Evolutionary conservation across 768 basidiomycete species (phyloP).

Genomic region (Lactifluus pinguis): DNA sequence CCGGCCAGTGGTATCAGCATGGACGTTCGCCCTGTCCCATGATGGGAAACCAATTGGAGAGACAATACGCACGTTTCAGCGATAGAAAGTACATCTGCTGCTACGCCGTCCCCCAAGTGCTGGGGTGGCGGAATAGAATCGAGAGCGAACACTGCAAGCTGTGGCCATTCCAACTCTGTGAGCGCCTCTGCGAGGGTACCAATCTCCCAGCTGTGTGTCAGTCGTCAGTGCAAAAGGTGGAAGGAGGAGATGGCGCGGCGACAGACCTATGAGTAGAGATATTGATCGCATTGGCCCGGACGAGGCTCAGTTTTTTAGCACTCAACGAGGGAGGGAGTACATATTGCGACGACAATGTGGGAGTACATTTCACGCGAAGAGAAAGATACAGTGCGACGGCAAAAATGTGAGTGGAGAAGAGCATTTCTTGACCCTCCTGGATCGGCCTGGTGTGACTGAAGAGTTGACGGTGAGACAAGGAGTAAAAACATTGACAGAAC

Average conservation of each 20-base stretch:
- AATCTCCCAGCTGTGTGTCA: constrained; percentile 43
- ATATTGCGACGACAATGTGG: background rate
- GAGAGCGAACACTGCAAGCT: constrained; percentile 40
- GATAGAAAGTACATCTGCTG: constrained; percentile 35
- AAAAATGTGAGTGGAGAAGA: background rate
- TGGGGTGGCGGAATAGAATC: constrained; percentile 35
- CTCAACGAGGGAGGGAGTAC: background rate
- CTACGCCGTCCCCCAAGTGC: constrained; percentile 24
- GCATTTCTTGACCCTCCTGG: background rate
- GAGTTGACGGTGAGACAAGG: background rate
- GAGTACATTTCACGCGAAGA: background rate
- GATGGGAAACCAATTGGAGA: background rate
- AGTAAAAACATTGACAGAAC: too few relatives aligned
- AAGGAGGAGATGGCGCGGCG: too few relatives aligned
- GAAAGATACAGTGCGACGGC: background rate
- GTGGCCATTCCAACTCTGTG: constrained; percentile 41
- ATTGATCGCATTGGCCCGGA: constrained; percentile 2
- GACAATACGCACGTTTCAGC: constrained; percentile 28
- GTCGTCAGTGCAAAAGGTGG: background rate
- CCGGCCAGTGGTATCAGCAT: background rate
- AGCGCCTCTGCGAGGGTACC: constrained; percentile 49
- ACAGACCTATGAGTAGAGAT: constrained; percentile 12
- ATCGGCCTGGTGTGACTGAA: too few relatives aligned
- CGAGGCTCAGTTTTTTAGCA: background rate
- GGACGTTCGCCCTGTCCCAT: background rate